Base-by-base conservation (phyloP, 257 asterid genomes). In the Misopates orontium region DNA sequence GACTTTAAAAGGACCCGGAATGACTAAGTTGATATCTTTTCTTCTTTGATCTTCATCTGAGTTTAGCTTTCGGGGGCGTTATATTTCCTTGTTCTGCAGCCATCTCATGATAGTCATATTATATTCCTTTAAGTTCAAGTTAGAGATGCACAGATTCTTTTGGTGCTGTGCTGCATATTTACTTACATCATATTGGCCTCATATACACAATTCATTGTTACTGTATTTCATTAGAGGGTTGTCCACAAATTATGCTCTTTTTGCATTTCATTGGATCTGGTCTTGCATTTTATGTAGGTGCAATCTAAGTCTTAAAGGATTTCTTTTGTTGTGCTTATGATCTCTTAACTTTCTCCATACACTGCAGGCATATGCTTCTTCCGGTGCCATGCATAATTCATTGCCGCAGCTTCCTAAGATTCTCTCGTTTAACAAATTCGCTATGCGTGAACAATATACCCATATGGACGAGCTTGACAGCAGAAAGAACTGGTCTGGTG, bases 351-450 rank as follows among this genome's bases (percentile, higher is more conserved):
- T 49, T 45, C 60, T 67, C 47, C 53, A 21, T 66, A 48, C 31
- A 49, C 65, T 71, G 80, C 85, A 94, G 99, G 98, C 96, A 42
- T 88, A 82, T 81, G 95, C 95, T 82, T 72, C 94, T 62, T 83
- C 90, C 64, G 95, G 96, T 77, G 83, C 91, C 71, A 85, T 80
- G 83, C 76, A 70, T 31, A 81, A 78, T 71, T 72, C 82, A 60
- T 73, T 80, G 24, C 67, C 73, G 60, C 94, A 75, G 73, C 84
- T 88, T 78, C 99, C 99, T 22, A 94, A 94, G 87, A 94, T 94
- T 72, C 93, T 90, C 54, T 94, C 98, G 0, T 94, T 94, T 77
- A 89, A 86, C 78, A 91, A 94, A 76, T 94, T 94, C 73, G 96
- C 99, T 75, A 84, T 88, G 80, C 96, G 96, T 54, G 99, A 80